Percentiles rank a stretch among this genome's conserved stretches.
These are phyloP conservation scores for Russula lepida DNA, from an alignment of 768 basidiomycete species.

Conservation along the genomic window DNA sequence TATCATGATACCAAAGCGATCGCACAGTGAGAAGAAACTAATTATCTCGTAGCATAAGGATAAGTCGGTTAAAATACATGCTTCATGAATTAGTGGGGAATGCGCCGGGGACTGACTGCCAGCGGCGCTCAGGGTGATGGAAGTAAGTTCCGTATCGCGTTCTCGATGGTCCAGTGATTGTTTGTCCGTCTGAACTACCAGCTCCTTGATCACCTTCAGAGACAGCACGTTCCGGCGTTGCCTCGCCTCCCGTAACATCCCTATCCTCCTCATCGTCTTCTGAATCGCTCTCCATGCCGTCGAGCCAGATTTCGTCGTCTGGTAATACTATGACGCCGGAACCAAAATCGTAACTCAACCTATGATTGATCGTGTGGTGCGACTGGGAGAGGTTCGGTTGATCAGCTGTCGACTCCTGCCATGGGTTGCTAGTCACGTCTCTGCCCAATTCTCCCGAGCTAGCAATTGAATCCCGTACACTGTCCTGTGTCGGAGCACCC, in stretches of 20 bases:
- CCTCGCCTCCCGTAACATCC: constrained; percentile 23
- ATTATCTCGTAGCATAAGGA: background rate
- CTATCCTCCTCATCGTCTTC: constrained; percentile 40
- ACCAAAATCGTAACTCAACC: constrained; percentile 76
- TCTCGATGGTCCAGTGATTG: constrained; percentile 23
- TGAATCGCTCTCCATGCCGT: constrained; percentile 35
- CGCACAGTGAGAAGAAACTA: background rate
- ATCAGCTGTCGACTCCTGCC: constrained; percentile 44
- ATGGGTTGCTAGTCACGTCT: constrained; percentile 40
- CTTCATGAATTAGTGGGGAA: constrained; percentile 29
- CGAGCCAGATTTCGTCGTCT: constrained; percentile 52
- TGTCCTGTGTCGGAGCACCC: constrained; percentile 18
- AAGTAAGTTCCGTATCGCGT: constrained; percentile 69
- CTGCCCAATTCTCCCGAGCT: background rate
- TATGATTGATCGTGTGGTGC: constrained; percentile 36
- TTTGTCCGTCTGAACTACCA: constrained; percentile 21
- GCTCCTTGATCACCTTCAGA: constrained; percentile 16
- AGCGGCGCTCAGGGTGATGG: constrained; percentile 73
- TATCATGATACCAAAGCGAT: background rate
- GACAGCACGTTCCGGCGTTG: constrained; percentile 34
- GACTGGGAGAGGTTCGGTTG: constrained; percentile 25
- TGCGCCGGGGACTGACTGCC: constrained; percentile 51
- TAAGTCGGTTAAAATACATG: too few relatives aligned
- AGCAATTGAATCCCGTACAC: constrained; percentile 2
- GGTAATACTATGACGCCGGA: constrained; percentile 86